Base-by-base conservation (phyloP, 2,329 filamentous ascomycete species). In the Cercospora sesami region DNA sequence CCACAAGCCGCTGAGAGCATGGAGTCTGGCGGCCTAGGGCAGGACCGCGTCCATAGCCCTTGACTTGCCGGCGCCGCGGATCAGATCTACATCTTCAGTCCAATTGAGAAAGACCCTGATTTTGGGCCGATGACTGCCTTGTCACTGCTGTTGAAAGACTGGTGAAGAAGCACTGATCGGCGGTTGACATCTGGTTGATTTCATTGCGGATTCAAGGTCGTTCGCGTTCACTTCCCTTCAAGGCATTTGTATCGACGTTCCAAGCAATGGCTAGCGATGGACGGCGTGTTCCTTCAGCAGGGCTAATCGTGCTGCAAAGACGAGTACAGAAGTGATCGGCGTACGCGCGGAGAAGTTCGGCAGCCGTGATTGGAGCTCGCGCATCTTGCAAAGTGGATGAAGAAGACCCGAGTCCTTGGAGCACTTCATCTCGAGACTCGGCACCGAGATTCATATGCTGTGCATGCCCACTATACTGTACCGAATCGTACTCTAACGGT, bases 371-470 rank as follows among this genome's bases (percentile, higher is more conserved):
- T 63, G 61, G 61, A 10, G 42, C 45, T 55, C 42, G 18, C 18
- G 61, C 48, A 63, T n/a, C 55, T 33, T 59, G 55, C 55, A 55
- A 63, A 55, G 39, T 63, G 61, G 42, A 63, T 36, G 61, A 63
- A 31, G 26, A 57, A 55, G 61, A 31, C 61, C 48, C 61, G 42
- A 55, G 18, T 63, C 26, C 39, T 36, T 63, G 61, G 61, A 16
- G 23, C 28, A 59, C 31, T 64, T 57, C 62, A 42, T 58, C 62
- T 28, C 21, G 23, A 21, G 18, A 58, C 62, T 64, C 62, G 33
- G 48, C 48, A 64, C 48, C 51, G 62, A 64, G 28, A 53, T 36
- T 53, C 55, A 45, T 42, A 64, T 42, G 21, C 62, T 58, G 62
- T 57, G 62, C 62, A 64, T 36, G 33, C 48, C 51, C 53, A 58